Percentiles rank a stretch among this genome's conserved stretches.
Conservation (phyloP, 495 filamentous ascomycete genomes). For the Aspergillus sclerotiicarbonarius region DNA sequence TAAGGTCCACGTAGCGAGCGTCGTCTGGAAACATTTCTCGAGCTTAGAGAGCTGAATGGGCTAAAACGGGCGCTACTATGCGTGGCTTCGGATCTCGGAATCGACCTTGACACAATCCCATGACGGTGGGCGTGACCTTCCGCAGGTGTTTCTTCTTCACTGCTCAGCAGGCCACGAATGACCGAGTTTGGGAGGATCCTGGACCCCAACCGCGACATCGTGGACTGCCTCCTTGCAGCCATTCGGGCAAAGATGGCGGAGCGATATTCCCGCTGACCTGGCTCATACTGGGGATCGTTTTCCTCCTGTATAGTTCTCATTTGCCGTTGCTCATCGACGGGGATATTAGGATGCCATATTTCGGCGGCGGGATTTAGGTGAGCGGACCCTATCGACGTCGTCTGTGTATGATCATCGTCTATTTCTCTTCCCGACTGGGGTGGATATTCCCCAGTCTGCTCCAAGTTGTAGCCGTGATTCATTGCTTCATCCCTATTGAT, state of each 20-base stretch:
- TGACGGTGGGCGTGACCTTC: constrained; percentile 51
- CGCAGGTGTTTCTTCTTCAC: constrained; percentile 48
- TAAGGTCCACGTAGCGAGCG: constrained; percentile 39
- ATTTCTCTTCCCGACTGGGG: constrained; percentile 22
- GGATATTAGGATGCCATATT: constrained; percentile 24
- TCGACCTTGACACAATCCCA: constrained; percentile 40
- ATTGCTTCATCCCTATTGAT: constrained; percentile 41
- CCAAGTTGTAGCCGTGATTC: constrained; percentile 34
- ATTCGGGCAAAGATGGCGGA: constrained; percentile 39
- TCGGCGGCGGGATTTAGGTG: constrained; percentile 16
- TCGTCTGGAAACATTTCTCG: constrained; percentile 39
- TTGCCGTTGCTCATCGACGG: constrained; percentile 20
- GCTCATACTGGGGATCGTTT: constrained; percentile 24
- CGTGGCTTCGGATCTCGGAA: constrained; percentile 37
- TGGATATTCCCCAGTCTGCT: constrained; percentile 27
- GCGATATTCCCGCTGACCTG: constrained; percentile 30
- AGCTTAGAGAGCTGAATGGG: constrained; percentile 40
- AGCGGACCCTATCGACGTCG: constrained; percentile 6
- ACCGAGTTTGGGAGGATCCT: constrained; percentile 51
- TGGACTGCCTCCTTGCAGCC: constrained; percentile 48
- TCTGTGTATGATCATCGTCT: constrained; percentile 18
- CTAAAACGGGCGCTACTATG: constrained; percentile 43
- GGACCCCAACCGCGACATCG: constrained; percentile 51
- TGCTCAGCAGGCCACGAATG: constrained; percentile 42
- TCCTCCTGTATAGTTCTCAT: constrained; percentile 41